Base-by-base conservation (phyloP, 176 grass and related monocot genomes). In the Eragrostis curvula region DNA sequence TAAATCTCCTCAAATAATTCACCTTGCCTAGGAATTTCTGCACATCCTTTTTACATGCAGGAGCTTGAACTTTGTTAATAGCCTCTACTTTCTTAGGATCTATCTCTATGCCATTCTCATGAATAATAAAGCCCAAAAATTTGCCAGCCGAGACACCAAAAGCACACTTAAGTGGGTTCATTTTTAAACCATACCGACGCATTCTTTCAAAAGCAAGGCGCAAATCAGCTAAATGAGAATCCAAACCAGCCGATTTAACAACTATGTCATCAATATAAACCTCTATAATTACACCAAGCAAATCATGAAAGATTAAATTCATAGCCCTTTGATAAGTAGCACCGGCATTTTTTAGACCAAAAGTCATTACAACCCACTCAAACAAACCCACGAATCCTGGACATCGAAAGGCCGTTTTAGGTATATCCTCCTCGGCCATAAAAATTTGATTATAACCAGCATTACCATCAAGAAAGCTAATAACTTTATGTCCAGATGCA, bases 381-480 rank as follows among this genome's bases (percentile, higher is more conserved):
- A 73, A 1, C 8, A 44, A 44, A 44, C 5, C 8, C 3, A 44
- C 42, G 8, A 44, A 44, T 8, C 5, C 42, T 44, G 46, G 46
- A 41, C 14, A 73, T 6, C 45, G 9, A 52, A 73, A 51, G 41
- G 25, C 25, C 16, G 46, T 52, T 11, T 53, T 73, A 36, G 8
- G 30, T 4, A 10, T 53, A 12, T 73, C 68, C 6, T 47, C n/a
- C n/a, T 70, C n/a, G 42, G 43, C n/a, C 12, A 70, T 47, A 25
- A 70, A 70, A 25, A 70, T 70, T 70, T 70, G 43, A 70, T 70
- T 70, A 12, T 73, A 73, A 29, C 25, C 25, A 2, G n/a, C n/a
- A 48, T 70, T 70, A 12, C 68, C 68, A 71, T 71, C 68, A 21
- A 71, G 7, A 72, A 73, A 73, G 5, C 71, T 73, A 32, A 73